Conservation (phyloP, 345 rosid genomes). For the Euphorbia peplus region DNA sequence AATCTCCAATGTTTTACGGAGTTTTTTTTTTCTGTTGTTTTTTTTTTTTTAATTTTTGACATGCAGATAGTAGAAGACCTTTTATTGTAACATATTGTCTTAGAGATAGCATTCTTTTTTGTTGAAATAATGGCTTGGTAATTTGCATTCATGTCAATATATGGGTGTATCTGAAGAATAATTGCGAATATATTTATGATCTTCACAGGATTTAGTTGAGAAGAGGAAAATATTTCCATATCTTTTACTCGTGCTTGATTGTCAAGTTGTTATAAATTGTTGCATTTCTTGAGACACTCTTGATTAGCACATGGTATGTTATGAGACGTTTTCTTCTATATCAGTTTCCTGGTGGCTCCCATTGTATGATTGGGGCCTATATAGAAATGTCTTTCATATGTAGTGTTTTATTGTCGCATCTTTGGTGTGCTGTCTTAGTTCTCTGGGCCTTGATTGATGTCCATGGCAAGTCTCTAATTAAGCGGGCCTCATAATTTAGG, state of each 20-base stretch:
- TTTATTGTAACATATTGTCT: not conserved
- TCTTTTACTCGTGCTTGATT: too few relatives aligned
- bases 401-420: not conserved
- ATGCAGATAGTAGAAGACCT: not conserved
- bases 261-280: not conserved
- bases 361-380: not conserved
- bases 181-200: too few relatives aligned
- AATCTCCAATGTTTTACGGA: not conserved
- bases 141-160: not conserved
- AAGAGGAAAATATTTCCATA: too few relatives aligned
- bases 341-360: not conserved
- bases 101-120: not conserved
- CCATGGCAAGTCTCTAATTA: not conserved
- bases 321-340: not conserved
- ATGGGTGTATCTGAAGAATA: too few relatives aligned
- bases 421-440: not conserved
- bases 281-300: not conserved
- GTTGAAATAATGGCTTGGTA: not conserved
- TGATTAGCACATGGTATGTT: constrained; percentile 1
- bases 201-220: too few relatives aligned
- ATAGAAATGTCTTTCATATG: not conserved
- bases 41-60: not conserved
- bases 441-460: not conserved
- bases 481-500: not conserved
- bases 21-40: too few relatives aligned